Evolutionary conservation across 2,329 filamentous ascomycete genomes (phyloP), one percentile per base, ranked within the genome.

Genomic region (Sarocladium oryzae): DNA sequence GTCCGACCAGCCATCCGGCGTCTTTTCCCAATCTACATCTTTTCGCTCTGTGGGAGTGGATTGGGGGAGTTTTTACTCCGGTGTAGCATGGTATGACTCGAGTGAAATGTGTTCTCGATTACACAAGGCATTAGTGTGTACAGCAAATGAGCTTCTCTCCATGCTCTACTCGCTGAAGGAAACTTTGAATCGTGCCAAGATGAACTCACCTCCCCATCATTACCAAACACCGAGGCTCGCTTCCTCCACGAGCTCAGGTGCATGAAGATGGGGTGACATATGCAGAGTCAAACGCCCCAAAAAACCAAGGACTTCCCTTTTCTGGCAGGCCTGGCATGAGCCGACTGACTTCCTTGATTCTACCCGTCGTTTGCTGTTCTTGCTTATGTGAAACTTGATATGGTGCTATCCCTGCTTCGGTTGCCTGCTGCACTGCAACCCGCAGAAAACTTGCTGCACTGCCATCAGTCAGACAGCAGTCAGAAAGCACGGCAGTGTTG

Each of bases 161-260:
- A 68, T 76, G 74, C 75, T 73, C 71, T 63, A 66, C 61, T 71
- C 75, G 75, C 71, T 78, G 76, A 79, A 79, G 76, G 76, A 78
- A 48, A 48, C 69, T 57, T 66, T 69, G 69, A 57, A 68, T 69
- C 76, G 75, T 79, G 76, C 76, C 76, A 71, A 79, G 70, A 79
- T 66, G 57, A 60, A 60, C 53, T 9, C 13, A 11, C 20, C 26
- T 65, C 72, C 72, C 68, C 68, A 69, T 68, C 71, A 78, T 78
- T 79, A 79, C 76, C 76, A 79, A 79, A 77, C 76, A 77, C 75
- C 71, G 69, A 63, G 65, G 70, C 63, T 63, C 61, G 61, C 57
- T 53, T 51, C 56, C 56, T 56, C 58, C 66, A 67, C 67, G 66
- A 70, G 66, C 66, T 61, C 56, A 64, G 76, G 75, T 77, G 76